Evolutionary conservation across 1,139 yeast genomes (phyloP), one percentile per base, ranked within the genome.

Genomic region (Yamadazyma diospyri): DNA sequence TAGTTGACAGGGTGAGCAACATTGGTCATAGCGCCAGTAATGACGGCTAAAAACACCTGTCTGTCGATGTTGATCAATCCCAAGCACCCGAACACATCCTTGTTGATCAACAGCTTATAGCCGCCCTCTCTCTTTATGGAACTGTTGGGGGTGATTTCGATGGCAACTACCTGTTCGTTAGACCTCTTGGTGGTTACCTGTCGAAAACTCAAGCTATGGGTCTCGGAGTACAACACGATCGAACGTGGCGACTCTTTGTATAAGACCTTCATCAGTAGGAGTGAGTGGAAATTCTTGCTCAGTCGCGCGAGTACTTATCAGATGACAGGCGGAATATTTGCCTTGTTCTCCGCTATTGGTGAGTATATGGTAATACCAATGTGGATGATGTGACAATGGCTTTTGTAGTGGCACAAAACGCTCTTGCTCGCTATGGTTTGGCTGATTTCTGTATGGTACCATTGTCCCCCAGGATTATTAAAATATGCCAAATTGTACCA

Each of bases 1-100:
- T 78, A 76, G 0, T 81, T 79, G 8, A 86, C 69, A 0, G 97
- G 97, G 23, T 72, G 65, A 1, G 98, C 98, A n/a, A 85, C 95
- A 40, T 78, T 73, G 1, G 78, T 61, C 25, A 77, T 69, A 0
- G 73, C 69, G 1, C 88, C 83, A 0, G 95, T 82, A 35, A 94
- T 86, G 0, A 87, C 77, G 29, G 95, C 85, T 17, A 92, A 61
- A 49, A 79, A 92, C 1, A 80, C 74, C 39, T 84, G 82, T 8
- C 66, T 64, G 13, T 74, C 80, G 23, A 86, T 69, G 39, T 76
- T 76, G 25, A 89, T 81, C 30, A 94, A 62, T 0, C 99, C 99
- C 15, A 92, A 59, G 48, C 94, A 87, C 1, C 99, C 98, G 46
- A 65, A 69, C 13, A 85, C 71, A 16, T 81, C 81, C 14, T 76